These are phyloP conservation scores for Chrysanthemum makinoi DNA, from an alignment of 129 eudicot genomes.

Conservation along the genomic window DNA sequence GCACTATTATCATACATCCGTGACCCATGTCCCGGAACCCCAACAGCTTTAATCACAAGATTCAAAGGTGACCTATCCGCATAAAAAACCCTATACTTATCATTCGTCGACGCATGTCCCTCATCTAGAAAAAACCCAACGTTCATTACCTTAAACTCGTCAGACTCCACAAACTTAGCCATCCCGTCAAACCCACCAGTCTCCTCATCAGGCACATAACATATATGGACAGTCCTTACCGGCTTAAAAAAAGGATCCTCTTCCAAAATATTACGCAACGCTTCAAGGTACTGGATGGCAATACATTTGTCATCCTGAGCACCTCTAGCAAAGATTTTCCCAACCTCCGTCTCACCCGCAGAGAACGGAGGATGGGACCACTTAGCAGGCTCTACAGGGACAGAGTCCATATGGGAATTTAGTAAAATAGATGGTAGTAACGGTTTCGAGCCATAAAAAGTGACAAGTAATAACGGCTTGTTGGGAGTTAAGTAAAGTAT, in stretches of 20 bases:
- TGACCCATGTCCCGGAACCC: conserved; percentile 83
- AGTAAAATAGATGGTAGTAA: conserved; percentile 63
- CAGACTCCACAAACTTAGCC: conserved; percentile 53
- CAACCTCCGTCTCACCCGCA: conserved; percentile 55
- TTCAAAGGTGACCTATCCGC: conserved; percentile 88
- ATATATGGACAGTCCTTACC: conserved; percentile 47
- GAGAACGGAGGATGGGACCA: conserved; percentile 75
- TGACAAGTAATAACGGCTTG: conserved; percentile 71
- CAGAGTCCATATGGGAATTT: conserved; percentile 92
- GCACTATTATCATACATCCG: conserved; percentile 79
- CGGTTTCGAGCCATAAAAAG: conserved; percentile 65
- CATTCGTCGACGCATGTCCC: conserved; percentile 66
- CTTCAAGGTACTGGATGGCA: conserved; percentile 81
- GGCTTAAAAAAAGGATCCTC: conserved; percentile 34
- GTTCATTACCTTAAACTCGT: conserved; percentile 56
- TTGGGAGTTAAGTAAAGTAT: conserved; percentile 43
- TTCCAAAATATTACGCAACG: conserved; percentile 45
- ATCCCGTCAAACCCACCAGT: conserved; percentile 77
- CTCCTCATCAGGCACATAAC: conserved; percentile 84
- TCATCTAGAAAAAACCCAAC: conserved; percentile 87
- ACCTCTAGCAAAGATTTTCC: conserved; percentile 73
- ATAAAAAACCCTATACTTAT: conserved; percentile 71
- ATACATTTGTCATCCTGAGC: conserved; percentile 95
- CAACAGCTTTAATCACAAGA: conserved; percentile 67
- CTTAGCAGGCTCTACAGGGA: conserved; percentile 83